phyloP scores from a whole-genome alignment of 2,329 filamentous ascomycete species.

The Epichloe glyceriae region DNA sequence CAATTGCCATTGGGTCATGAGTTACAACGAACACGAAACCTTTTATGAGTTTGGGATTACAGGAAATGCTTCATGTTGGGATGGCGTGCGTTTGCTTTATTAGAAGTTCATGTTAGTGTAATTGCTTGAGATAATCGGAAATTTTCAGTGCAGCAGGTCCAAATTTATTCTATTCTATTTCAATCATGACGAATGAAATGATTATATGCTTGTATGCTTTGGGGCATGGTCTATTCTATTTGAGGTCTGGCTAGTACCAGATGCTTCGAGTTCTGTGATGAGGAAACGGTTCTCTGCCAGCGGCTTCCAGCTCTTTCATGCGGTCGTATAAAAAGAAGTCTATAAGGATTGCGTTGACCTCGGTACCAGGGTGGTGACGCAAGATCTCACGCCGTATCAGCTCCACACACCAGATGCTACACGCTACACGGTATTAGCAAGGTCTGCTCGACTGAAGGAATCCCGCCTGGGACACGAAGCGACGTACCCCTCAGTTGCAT shows the following conservation, averaged over 20 bases:
- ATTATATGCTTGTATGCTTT: background rate
- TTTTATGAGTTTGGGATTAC: slow-evolving; percentile 7
- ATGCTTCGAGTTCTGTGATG: slow-evolving; percentile 89
- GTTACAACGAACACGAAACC: background rate
- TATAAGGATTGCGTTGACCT: slow-evolving; percentile 79
- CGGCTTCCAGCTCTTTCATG: slow-evolving; percentile 69
- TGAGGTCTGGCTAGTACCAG: slow-evolving; percentile 55
- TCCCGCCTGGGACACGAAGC: background rate
- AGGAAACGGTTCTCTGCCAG: slow-evolving; percentile 44
- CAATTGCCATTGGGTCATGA: slow-evolving; percentile 28
- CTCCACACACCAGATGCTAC: slow-evolving; percentile 94
- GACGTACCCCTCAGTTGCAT: slow-evolving; percentile 65
- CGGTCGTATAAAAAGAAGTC: slow-evolving; percentile 97
- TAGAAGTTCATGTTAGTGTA: background rate
- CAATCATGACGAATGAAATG: background rate
- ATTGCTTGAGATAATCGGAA: background rate
- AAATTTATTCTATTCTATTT: background rate
- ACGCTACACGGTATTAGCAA: slow-evolving; percentile 35
- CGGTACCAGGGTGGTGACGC: slow-evolving; percentile 54
- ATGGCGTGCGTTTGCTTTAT: background rate
- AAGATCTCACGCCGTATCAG: slow-evolving; percentile 72
- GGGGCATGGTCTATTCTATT: background rate
- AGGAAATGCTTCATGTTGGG: slow-evolving; percentile 7
- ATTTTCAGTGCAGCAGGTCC: background rate
- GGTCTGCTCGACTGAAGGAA: background rate